phyloP scores from a whole-genome alignment of 768 basidiomycete genomes.

The Gloeophyllum trabeum region DNA sequence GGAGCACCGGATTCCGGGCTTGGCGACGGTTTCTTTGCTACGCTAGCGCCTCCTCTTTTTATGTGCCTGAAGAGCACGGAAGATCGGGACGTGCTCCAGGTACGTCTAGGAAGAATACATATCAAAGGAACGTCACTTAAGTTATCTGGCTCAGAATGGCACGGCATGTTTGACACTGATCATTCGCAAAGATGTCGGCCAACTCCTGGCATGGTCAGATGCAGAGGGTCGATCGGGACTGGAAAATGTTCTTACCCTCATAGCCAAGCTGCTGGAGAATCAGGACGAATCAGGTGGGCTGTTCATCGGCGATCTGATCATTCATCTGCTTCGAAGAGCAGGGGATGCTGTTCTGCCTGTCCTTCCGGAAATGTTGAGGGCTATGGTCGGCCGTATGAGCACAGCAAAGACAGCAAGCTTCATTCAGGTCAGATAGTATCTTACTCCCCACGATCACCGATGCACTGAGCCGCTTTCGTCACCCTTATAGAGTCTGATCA shows the following conservation, averaged over 20 bases:
- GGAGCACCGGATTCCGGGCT: constrained; percentile 55
- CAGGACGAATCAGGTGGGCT: constrained; percentile 90
- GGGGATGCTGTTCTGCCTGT: constrained; percentile 75
- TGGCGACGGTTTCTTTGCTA: constrained; percentile 71
- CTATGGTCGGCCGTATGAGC: constrained; percentile 72
- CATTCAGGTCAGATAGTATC: constrained; percentile 53
- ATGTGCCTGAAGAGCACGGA: constrained; percentile 55
- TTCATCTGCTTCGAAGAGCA: constrained; percentile 80
- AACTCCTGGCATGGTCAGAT: constrained; percentile 71
- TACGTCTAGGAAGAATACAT: constrained; percentile 14
- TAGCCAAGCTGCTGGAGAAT: constrained; percentile 66
- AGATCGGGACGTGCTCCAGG: constrained; percentile 81
- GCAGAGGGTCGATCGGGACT: constrained; percentile 62
- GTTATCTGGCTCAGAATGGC: constrained; percentile 48
- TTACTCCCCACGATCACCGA: too few relatives aligned
- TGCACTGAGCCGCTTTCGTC: background rate
- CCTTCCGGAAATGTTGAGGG: constrained; percentile 76
- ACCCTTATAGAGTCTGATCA: constrained; percentile 57
- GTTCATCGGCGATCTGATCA: constrained; percentile 89
- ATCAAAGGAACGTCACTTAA: background rate
- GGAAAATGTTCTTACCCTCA: constrained; percentile 58
- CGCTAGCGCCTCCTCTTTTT: constrained; percentile 69
- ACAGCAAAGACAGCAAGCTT: constrained; percentile 87
- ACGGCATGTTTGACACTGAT: constrained; percentile 72
- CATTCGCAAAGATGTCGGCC: constrained; percentile 78